Percentiles rank a stretch among this genome's conserved stretches.
Evolutionary conservation across 768 basidiomycete species (phyloP).

Genomic region (Mycena filopes): DNA sequence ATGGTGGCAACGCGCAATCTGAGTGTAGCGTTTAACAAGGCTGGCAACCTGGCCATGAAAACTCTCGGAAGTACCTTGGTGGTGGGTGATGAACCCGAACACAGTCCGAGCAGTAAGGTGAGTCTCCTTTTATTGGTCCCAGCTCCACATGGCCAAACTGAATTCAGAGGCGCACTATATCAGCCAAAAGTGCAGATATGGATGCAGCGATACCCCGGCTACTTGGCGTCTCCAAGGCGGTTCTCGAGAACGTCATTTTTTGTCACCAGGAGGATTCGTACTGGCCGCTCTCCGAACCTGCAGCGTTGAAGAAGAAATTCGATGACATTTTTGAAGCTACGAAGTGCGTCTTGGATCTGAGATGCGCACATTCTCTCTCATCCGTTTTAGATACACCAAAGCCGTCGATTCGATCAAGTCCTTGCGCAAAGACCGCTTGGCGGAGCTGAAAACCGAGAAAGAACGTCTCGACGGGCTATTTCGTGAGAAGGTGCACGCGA

Average conservation of each 20-base stretch:
- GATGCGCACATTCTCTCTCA: slow-evolving; percentile 8
- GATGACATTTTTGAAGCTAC: slow-evolving; percentile 99
- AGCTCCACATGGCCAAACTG: neutral
- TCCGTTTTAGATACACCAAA: slow-evolving; percentile 84
- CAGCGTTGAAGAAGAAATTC: slow-evolving; percentile 96
- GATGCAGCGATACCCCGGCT: slow-evolving; percentile 93
- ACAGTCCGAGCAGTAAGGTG: slow-evolving; percentile 85
- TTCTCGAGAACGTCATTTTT: slow-evolving; percentile 98
- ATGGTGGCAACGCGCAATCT: slow-evolving; percentile 94
- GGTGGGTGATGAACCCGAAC: slow-evolving; percentile 74
- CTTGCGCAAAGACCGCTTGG: slow-evolving; percentile 89
- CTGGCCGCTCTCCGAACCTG: slow-evolving; percentile 95
- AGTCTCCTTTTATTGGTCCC: slow-evolving; percentile 34
- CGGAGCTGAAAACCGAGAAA: slow-evolving; percentile 93
- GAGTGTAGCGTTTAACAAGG: slow-evolving; percentile 95
- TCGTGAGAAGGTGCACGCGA: slow-evolving; percentile 86
- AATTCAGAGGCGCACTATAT: slow-evolving; percentile 83
- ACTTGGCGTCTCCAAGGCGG: slow-evolving; percentile 96
- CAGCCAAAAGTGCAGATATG: slow-evolving; percentile 98
- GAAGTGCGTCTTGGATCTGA: slow-evolving; percentile 59
- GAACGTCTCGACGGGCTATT: slow-evolving; percentile 83
- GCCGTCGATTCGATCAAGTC: slow-evolving; percentile 92
- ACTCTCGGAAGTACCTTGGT: slow-evolving; percentile 93
- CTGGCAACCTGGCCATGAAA: slow-evolving; percentile 90
- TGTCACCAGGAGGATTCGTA: slow-evolving; percentile 99